Percentiles rank a stretch among this genome's conserved stretches.
These are phyloP conservation scores for Alternaria sp. DNA, from an alignment of 2,329 filamentous ascomycete species.

Conservation along the genomic window DNA sequence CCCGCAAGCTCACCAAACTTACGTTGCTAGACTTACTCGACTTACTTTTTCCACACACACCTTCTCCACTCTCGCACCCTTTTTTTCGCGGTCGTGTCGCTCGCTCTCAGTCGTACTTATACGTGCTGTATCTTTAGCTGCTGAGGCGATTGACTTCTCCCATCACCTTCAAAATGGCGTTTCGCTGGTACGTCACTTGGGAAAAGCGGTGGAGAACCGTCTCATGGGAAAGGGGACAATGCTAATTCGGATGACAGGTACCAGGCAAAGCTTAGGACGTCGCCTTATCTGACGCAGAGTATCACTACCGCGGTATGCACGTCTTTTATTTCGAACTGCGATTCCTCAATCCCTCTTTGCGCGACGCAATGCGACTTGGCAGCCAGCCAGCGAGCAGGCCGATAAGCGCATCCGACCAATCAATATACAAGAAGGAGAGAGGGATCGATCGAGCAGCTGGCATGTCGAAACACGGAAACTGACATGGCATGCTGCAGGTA, in stretches of 20 bases:
- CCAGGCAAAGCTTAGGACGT: conserved; percentile 77
- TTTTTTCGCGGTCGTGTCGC: neutral
- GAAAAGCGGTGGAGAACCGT: neutral
- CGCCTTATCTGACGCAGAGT: conserved; percentile 88
- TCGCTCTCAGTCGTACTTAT: neutral
- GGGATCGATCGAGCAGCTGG: neutral
- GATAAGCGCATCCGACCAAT: neutral
- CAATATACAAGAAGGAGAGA: neutral
- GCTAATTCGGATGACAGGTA: conserved; percentile 68
- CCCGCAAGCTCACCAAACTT: conserved; percentile 15
- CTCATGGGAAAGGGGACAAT: neutral
- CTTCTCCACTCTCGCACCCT: conserved; percentile 8
- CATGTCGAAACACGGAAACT: neutral
- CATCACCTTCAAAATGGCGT: conserved; percentile 12
- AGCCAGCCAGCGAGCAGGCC: neutral
- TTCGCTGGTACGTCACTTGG: conserved; percentile 9
- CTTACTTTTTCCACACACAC: conserved; percentile 9
- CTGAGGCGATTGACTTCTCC: neutral
- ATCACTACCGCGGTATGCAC: conserved; percentile 76
- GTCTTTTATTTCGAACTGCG: neutral
- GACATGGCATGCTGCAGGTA: conserved; percentile 56
- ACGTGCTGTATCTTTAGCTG: neutral
- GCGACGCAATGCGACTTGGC: neutral
- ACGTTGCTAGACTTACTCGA: conserved; percentile 1
- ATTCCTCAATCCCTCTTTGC: neutral